Evolutionary conservation across 176 grass and related monocot genomes (phyloP).

Genomic region (Aegilops umbellulata): DNA sequence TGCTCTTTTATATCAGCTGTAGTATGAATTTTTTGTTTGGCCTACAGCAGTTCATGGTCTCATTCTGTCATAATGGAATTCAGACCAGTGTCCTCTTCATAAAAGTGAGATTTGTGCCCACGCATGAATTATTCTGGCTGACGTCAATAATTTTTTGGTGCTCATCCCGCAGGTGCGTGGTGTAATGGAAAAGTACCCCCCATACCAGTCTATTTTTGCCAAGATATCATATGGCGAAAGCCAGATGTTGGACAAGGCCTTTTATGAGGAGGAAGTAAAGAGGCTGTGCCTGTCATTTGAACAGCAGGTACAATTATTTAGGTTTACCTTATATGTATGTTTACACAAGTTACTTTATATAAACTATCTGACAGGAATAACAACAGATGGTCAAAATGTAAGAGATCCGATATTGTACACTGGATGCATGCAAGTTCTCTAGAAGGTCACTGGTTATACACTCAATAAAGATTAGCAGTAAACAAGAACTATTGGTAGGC

Average conservation of each 20-base stretch:
- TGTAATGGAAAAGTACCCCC: conserved; percentile 97
- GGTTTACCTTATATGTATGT: background rate
- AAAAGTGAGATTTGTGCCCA: background rate
- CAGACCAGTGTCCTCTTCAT: background rate
- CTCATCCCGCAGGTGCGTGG: conserved; percentile 63
- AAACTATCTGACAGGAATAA: background rate
- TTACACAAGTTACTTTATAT: background rate
- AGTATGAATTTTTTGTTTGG: conserved; percentile 6
- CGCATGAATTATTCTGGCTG: background rate
- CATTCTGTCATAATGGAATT: background rate
- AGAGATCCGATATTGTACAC: background rate
- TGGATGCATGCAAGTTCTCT: too few relatives aligned
- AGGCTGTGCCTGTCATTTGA: conserved; percentile 85
- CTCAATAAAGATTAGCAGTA: background rate
- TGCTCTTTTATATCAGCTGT: conserved; percentile 15
- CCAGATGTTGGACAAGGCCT: conserved; percentile 98
- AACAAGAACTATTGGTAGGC: background rate
- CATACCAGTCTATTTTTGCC: conserved; percentile 89
- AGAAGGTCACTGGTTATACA: background rate
- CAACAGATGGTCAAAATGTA: background rate
- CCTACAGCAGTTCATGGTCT: conserved; percentile 15
- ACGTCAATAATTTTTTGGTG: conserved; percentile 4
- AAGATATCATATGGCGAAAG: conserved; percentile 91
- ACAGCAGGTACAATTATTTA: conserved; percentile 64
- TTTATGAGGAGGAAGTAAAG: conserved; percentile 92